Percentiles rank a stretch among this genome's conserved stretches.
Evolutionary conservation across 345 rosid genomes (phyloP).

Genomic region (Eucalyptus polyanthemos): DNA sequence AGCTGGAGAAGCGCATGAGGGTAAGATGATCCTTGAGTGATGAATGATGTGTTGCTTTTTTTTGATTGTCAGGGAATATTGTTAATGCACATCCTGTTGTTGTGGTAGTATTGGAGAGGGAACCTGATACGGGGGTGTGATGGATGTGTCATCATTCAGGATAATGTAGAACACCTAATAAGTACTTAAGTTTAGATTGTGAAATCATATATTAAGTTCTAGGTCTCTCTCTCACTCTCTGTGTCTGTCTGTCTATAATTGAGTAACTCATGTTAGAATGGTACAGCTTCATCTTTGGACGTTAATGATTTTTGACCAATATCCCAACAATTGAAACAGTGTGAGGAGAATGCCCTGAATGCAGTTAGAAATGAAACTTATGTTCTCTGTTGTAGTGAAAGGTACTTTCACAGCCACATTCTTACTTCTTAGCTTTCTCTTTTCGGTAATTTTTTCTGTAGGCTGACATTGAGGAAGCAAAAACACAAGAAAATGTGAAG

Average conservation of each 20-base stretch:
- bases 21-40: conserved; percentile 10
- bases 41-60: not conserved
- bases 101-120: not conserved
- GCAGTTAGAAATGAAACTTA: not conserved
- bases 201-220: not conserved
- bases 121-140: not conserved
- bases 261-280: not conserved
- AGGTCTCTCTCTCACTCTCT: not conserved
- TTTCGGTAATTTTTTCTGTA: conserved; percentile 14
- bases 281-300: not conserved
- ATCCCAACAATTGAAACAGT: not conserved
- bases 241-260: not conserved
- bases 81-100: not conserved
- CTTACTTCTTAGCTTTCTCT: not conserved
- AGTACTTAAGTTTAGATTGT: not conserved
- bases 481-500: conserved; percentile 34
- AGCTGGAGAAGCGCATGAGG: conserved; percentile 81
- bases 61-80: not conserved
- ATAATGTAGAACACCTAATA: not conserved
- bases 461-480: conserved; percentile 64
- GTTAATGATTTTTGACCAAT: not conserved
- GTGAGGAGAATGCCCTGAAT: not conserved
- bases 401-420: not conserved
- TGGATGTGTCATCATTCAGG: not conserved
- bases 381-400: not conserved